These are phyloP conservation scores for Citrus glauca DNA, from an alignment of 345 rosid species.

Conservation along the genomic window DNA sequence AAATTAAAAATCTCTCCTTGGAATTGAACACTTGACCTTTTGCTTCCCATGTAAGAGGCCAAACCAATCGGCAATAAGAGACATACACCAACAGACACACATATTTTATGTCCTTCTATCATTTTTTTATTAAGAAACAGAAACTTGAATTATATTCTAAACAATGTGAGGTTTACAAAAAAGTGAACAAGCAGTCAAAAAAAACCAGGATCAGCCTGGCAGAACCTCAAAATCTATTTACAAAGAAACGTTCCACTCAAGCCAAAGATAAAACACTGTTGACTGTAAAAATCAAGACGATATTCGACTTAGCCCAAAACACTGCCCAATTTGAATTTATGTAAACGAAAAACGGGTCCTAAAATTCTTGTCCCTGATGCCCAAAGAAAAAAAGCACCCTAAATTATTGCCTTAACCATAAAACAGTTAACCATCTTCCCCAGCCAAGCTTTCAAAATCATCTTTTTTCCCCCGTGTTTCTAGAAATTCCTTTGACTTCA, in stretches of 20 bases:
- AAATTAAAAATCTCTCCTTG: background rate
- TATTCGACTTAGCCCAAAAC: background rate
- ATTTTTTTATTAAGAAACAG: background rate
- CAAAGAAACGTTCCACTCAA: background rate
- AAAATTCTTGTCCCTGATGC: background rate
- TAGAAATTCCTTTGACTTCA: background rate
- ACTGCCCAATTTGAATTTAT: background rate
- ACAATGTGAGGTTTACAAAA: background rate
- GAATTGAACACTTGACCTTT: background rate
- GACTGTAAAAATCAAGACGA: background rate
- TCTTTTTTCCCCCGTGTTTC: fast-evolving
- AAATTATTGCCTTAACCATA: background rate
- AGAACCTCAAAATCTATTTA: background rate
- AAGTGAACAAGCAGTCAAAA: background rate
- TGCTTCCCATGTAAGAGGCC: background rate
- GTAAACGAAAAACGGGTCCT: background rate
- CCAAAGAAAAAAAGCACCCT: background rate
- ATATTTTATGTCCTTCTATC: background rate
- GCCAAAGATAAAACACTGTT: background rate
- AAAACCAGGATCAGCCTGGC: background rate
- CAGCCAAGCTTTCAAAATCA: too few relatives aligned
- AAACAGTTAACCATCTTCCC: background rate
- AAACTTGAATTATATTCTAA: background rate
- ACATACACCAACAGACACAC: background rate
- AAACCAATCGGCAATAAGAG: background rate